Conservation (phyloP, 2,329 filamentous ascomycete genomes). For the Lasiodiplodia sp. region DNA sequence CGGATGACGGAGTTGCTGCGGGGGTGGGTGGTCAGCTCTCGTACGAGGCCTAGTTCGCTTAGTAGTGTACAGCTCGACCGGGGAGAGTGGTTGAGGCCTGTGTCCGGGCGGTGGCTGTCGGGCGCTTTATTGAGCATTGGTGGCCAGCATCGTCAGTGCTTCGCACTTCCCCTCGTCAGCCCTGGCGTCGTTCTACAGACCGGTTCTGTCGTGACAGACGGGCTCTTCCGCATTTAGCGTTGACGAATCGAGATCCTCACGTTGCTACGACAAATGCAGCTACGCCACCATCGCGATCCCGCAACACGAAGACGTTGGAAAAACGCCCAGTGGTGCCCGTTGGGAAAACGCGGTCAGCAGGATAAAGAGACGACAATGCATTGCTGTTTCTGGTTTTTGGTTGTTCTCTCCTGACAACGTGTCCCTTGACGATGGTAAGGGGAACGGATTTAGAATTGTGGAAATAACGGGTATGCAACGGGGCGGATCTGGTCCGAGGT, state of each 20-base stretch:
- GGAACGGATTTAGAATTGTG: background rate
- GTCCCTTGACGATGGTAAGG: background rate
- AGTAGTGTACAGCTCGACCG: background rate
- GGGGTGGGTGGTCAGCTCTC: background rate
- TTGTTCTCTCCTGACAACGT: background rate
- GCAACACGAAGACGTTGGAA: background rate
- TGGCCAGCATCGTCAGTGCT: background rate
- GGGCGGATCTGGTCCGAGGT: background rate
- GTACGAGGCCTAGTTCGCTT: background rate
- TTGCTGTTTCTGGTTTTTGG: background rate
- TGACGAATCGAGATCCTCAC: background rate
- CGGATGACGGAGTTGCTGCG: background rate
- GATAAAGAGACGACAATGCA: background rate
- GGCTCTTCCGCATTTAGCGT: background rate
- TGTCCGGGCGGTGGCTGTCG: background rate
- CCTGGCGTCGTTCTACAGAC: background rate
- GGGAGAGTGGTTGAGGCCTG: background rate
- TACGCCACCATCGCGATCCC: background rate
- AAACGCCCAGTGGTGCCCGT: background rate
- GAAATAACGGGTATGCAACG: background rate
- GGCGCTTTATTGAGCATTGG: background rate
- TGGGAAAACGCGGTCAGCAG: background rate
- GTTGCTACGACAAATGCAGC: background rate
- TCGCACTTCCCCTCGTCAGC: background rate
- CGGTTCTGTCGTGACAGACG: background rate